Conservation (phyloP, 768 basidiomycete genomes). For the Punctularia strigosozonata region DNA sequence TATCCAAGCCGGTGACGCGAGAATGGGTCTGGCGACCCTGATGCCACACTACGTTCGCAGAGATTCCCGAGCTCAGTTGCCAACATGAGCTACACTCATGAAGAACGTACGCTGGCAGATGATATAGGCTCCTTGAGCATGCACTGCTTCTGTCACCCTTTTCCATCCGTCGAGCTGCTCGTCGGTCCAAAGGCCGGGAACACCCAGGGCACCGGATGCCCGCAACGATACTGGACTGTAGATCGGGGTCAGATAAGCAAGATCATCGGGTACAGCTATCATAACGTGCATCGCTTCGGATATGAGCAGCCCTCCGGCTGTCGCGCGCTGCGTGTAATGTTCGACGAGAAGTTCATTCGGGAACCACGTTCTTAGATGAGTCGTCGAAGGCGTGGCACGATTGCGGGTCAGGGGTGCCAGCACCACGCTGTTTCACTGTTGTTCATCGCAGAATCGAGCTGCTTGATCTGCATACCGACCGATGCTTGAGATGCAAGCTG, state of each 20-base stretch:
- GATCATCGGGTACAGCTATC: neutral
- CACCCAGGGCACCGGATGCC: conserved; percentile 15
- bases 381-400: conserved; percentile 4
- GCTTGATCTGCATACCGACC: no score
- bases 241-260: neutral
- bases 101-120: conserved; percentile 5
- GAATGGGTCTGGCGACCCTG: neutral
- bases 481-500: no score
- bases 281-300: conserved; percentile 15
- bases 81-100: no score
- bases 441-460: no score
- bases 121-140: conserved; percentile 20
- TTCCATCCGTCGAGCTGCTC: conserved; percentile 28
- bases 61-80: neutral
- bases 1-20: neutral
- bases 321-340: conserved; percentile 6
- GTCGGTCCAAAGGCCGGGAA: conserved; percentile 23
- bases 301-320: conserved; percentile 15
- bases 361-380: conserved; percentile 1
- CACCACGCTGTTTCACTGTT: conserved; percentile 6
- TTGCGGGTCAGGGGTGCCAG: conserved; percentile 12
- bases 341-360: conserved; percentile 5
- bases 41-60: conserved; percentile 1
- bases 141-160: conserved; percentile 20
- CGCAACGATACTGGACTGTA: conserved; percentile 13